These are phyloP conservation scores for Acacia concinna DNA, from an alignment of 331 rosid genomes.

Conservation along the genomic window DNA sequence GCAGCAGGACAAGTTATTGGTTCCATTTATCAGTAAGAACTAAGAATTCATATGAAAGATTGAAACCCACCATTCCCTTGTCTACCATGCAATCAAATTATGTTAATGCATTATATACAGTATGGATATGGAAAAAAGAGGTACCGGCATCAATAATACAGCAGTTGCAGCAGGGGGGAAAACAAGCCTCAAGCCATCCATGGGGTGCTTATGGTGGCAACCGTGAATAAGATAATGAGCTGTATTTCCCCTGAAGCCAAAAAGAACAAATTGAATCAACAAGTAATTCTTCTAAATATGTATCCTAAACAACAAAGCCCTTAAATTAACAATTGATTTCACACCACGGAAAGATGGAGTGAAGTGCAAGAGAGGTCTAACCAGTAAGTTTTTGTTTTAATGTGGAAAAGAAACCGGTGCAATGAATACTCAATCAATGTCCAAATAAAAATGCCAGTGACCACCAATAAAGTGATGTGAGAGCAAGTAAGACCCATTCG, in stretches of 20 bases:
- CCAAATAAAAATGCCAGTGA: slow-evolving; percentile 67
- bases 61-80: slow-evolving; percentile 2
- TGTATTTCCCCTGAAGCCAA: slow-evolving; percentile 75
- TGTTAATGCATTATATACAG: slow-evolving; percentile 11
- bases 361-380: slow-evolving; percentile 37
- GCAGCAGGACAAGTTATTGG: neutral
- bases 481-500: slow-evolving; percentile 66
- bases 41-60: slow-evolving; percentile 8
- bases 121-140: slow-evolving; percentile 21
- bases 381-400: slow-evolving; percentile 89
- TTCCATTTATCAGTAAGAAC: slow-evolving; percentile 4
- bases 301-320: slow-evolving; percentile 7
- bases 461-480: slow-evolving; percentile 51
- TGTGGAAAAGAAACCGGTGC: slow-evolving; percentile 96
- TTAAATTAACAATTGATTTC: slow-evolving; percentile 21
- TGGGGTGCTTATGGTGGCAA: slow-evolving; percentile 97
- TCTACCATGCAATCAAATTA: neutral
- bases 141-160: slow-evolving; percentile 68
- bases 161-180: slow-evolving; percentile 95
- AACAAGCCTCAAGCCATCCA: slow-evolving; percentile 95
- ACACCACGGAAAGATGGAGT: neutral
- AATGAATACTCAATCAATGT: slow-evolving; percentile 77
- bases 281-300: neutral
- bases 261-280: neutral
- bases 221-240: slow-evolving; percentile 91